Conservation (phyloP, 2,329 filamentous ascomycete species). For the Bretziella fagacearum region DNA sequence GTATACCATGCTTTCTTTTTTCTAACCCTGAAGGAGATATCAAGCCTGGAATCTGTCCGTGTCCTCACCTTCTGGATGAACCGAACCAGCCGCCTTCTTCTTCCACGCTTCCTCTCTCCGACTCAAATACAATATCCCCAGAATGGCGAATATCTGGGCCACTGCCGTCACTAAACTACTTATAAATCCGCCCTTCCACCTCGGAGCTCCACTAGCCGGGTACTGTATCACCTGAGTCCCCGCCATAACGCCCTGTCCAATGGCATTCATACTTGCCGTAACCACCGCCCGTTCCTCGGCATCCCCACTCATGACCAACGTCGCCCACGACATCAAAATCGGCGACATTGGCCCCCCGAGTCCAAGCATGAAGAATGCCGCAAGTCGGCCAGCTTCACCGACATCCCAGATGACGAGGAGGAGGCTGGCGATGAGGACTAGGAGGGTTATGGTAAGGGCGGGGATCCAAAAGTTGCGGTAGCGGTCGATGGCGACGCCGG, state of each 20-base stretch:
- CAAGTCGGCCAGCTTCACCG: slow-evolving; percentile 23
- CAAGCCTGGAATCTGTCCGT: too few relatives aligned
- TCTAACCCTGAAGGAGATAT: too few relatives aligned
- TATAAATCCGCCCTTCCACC: slow-evolving; percentile 20
- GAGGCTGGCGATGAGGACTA: slow-evolving; percentile 21
- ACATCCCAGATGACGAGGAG: slow-evolving; percentile 24
- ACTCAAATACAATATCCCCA: slow-evolving; percentile 16
- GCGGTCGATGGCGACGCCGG: slow-evolving; percentile 21
- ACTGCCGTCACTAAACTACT: slow-evolving; percentile 22
- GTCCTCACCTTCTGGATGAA: background rate
- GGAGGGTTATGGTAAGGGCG: slow-evolving; percentile 20
- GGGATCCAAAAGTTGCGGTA: slow-evolving; percentile 23
- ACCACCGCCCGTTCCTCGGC: slow-evolving; percentile 27
- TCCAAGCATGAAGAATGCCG: slow-evolving; percentile 24
- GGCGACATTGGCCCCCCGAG: slow-evolving; percentile 23
- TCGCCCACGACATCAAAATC: slow-evolving; percentile 26
- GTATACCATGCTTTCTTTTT: background rate
- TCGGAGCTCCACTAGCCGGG: slow-evolving; percentile 22
- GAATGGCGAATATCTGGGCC: slow-evolving; percentile 20
- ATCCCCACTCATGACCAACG: slow-evolving; percentile 23
- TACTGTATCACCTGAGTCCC: slow-evolving; percentile 26
- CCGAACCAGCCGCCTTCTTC: background rate
- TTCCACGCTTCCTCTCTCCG: background rate
- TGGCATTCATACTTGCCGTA: slow-evolving; percentile 28
- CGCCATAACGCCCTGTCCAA: slow-evolving; percentile 26